Base-by-base conservation (phyloP, 768 basidiomycete genomes). In the Tulasnella sp. region DNA sequence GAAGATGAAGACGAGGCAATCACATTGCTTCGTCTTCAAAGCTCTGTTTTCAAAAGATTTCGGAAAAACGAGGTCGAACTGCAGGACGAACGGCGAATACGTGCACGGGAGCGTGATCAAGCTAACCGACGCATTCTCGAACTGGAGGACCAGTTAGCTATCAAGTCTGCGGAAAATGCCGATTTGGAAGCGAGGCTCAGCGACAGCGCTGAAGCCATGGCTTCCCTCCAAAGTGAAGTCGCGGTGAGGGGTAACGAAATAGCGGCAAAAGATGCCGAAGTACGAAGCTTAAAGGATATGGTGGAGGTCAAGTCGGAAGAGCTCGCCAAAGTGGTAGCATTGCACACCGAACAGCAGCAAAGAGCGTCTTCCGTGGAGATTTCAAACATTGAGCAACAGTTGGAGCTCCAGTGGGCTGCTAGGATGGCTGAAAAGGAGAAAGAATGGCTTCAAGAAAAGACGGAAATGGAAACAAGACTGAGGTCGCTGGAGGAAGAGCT, bases 401-500 rank as follows among this genome's bases (percentile, higher is more conserved):
- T 57, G 11, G 2, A 57, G 13, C n/a, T 29, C 23, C 55, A 57
- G 5, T 57, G 48, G 29, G 23, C 5, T 7, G 73, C 44, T n/a
- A 46, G 10, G 44, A 74, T 29, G 73, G 73, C 73, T 7, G 73
- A 74, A 5, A 74, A 74, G 10, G 48, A 48, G 26, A 35, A n/a
- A 39, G 73, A 35, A 40, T 74, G 44, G 73, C 39, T 40, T 20
- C 44, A 26, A 23, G 40, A 74, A 46, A 48, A 26, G 73, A 48
- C 55, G 55, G 26, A 26, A 26, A 67, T 67, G 61, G 61, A 67
- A 29, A 32, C 32, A 18, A 35, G 18, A 13, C 32, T 67, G 26
- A 67, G 61, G 29, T 67, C 61, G 32, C 4, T 67, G 16, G 61
- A 67, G 6, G 61, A 26, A 35, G 61, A 67, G 32, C 29, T 67